Evolutionary conservation across 257 asterid species (phyloP), one percentile per base, ranked within the genome.

Genomic region (Solanum pennellii): DNA sequence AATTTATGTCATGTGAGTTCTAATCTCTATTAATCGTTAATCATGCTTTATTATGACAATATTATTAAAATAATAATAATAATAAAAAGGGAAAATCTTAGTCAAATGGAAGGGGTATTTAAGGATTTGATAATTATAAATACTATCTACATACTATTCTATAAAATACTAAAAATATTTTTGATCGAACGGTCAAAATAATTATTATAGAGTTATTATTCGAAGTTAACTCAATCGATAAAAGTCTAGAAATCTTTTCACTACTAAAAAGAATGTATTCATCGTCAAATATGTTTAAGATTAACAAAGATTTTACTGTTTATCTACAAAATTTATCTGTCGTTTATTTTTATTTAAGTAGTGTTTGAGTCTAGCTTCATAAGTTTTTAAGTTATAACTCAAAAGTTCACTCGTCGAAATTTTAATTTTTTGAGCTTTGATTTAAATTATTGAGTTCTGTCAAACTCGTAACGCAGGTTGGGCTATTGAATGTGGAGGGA

Each of bases 401-500:
- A 6, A 4, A 13, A 1, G 18, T 4, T 13, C 14, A 13, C 7
- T 13, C n/a, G 8, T 2, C 0, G 4, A 56, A 15, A 15, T 2
- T 52, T 52, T 16, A 15, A 1, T 18, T 16, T 49, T 23, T 62
- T n/a, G 6, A 13, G 1, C 3, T 66, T 66, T 6, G 5, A 12
- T 1, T 3, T 11, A 66, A 0, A 2, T 25, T 68, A 68, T 27
- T 69, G 13, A 69, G 6, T 31, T 31, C 0, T 31, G 3, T 7
- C n/a, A 3, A 29, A 69, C 7, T 2, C 3, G 12, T 69, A 69
- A 31, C 6, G 88, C 97, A 96, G 99, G 99, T 95, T 82, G 99
- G 99, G 65, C 93, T 96, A 41, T 88, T 96, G 94, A 96, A 96
- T 83, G 99, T 96, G n/a, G 98, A 96, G 39, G 99, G 98, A 15